Base-by-base conservation (phyloP, 345 rosid genomes). In the Euphorbia pulcherrima region DNA sequence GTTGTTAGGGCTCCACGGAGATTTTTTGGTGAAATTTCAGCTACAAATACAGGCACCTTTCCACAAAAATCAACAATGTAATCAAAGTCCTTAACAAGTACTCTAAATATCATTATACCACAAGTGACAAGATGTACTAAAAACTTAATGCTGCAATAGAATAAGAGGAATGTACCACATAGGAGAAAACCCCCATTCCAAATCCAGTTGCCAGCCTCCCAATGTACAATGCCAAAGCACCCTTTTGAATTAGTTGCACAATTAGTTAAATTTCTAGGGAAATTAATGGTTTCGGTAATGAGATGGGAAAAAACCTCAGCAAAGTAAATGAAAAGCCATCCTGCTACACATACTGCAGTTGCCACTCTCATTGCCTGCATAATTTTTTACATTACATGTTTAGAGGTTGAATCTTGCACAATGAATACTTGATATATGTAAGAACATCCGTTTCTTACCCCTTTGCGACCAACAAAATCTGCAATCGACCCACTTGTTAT, bases 111-210 rank as follows among this genome's bases (percentile, higher is more conserved):
- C 18, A 68, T 64, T 47, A 28, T 20, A n/a, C 37, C 52, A 20
- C 13, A 35, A 1, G 4, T 13, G 29, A 63, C 26, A 46, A 47
- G 18, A 30, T 11, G 11, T 11, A 37, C 10, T 40, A 30, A 41
- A 51, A 50, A 67, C 13, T 9, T 68, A 61, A 29, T 52, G 26
- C 9, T 17, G 46, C 33, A 68, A 29, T 44, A 52, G 68, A 59
- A 24, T 16, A 27, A 21, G 39, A 69, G 23, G 67, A 58, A 55
- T 52, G 69, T 75, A 90, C 97, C 93, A 92, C 98, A 55, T 82
- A 87, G 24, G 97, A 92, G 75, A 87, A 86, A 27, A 83, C 91
- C 53, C 98, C 98, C 96, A 92, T 92, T 69, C 96, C 96, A 69
- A 90, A 92, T 67, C 96, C 98, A 1, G 85, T 83, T 47, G 96